These are phyloP conservation scores for Fraxinus baroniana DNA, from an alignment of 305 asterid genomes.

Conservation along the genomic window DNA sequence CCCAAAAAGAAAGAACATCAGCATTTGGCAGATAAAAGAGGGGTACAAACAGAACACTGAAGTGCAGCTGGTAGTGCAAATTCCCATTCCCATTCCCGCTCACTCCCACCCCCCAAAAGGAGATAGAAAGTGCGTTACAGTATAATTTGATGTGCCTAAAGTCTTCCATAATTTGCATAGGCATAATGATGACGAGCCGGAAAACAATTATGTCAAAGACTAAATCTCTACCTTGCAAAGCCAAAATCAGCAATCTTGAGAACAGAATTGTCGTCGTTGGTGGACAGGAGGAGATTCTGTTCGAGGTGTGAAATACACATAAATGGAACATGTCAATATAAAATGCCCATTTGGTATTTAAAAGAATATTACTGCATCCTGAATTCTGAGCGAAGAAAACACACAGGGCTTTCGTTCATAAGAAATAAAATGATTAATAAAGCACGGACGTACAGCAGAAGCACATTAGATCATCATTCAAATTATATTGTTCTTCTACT, in stretches of 20 bases:
- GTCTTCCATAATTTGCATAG: neutral
- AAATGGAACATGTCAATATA: conserved; percentile 31
- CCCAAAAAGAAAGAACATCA: neutral
- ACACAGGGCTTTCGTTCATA: neutral
- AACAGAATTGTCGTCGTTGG: conserved; percentile 51
- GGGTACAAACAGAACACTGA: neutral
- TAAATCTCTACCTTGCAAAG: conserved; percentile 74
- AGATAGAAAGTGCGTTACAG: too few species aligned
- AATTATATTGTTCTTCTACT: neutral
- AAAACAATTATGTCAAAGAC: conserved; percentile 8
- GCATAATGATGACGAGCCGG: neutral
- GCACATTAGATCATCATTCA: neutral
- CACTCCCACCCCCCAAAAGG: neutral
- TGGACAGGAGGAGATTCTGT: conserved; percentile 83
- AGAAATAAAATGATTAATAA: conserved; percentile 1
- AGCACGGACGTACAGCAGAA: neutral
- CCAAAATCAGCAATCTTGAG: conserved; percentile 98
- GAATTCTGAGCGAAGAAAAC: neutral
- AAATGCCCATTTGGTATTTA: conserved; percentile 17
- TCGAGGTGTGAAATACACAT: conserved; percentile 27
- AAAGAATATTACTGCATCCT: conserved; percentile 8
- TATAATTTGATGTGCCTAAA: neutral
- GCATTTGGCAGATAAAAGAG: neutral
- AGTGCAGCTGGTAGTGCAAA: neutral
- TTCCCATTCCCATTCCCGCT: neutral